Conservation (phyloP, 176 grass and related monocot genomes). For the Secale cereale region DNA sequence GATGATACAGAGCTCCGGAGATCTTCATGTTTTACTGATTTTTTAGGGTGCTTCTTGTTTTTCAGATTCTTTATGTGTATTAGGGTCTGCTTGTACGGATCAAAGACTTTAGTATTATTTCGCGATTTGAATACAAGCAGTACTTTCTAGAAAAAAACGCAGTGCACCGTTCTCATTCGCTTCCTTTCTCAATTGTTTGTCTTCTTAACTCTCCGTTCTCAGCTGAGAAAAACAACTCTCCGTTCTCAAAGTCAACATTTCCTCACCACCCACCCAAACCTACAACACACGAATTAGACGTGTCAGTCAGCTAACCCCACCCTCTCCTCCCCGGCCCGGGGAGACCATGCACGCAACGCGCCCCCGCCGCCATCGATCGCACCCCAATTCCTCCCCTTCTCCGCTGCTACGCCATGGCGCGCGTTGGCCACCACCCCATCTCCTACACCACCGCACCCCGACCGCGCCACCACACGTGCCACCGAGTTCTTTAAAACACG, state of each 20-base stretch:
- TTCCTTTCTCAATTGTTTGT: too few species aligned
- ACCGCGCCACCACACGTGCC: background rate
- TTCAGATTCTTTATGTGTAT: too few species aligned
- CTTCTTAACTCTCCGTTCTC: too few species aligned
- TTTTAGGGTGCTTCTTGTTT: too few species aligned
- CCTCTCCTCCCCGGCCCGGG: constrained; percentile 2
- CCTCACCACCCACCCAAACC: constrained; percentile 54
- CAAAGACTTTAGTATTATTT: too few species aligned
- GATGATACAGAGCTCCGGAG: too few species aligned
- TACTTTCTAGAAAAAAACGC: too few species aligned
- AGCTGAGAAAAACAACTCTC: background rate
- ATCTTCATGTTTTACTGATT: too few species aligned
- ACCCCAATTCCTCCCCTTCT: background rate
- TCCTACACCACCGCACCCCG: constrained; percentile 5
- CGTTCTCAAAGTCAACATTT: background rate
- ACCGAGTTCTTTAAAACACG: constrained; percentile 36
- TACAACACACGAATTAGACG: constrained; percentile 42
- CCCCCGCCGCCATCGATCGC: background rate
- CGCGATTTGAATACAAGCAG: too few species aligned
- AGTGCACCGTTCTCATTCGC: background rate
- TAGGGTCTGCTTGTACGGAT: too few species aligned
- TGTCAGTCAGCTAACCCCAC: constrained; percentile 64
- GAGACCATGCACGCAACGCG: constrained; percentile 6
- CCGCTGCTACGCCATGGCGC: background rate
- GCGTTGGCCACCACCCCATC: constrained; percentile 59